Percentiles rank a stretch among this genome's conserved stretches.
Conservation (phyloP, 495 filamentous ascomycete species). For the Stereocaulon alpinum region DNA sequence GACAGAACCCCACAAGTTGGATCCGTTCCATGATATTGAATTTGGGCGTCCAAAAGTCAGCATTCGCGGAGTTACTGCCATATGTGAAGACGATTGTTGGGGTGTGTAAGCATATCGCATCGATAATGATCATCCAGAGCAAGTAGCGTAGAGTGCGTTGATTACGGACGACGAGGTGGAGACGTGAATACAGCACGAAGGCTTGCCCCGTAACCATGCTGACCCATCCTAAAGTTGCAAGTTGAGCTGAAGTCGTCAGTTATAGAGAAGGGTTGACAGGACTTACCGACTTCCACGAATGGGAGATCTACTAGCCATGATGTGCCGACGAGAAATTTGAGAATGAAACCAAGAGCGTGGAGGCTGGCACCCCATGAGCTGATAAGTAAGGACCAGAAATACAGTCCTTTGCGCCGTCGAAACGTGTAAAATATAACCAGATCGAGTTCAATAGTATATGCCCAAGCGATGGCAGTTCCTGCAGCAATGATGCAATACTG, state of each 20-base stretch:
- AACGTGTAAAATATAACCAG: constrained; percentile 38
- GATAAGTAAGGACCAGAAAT: constrained; percentile 47
- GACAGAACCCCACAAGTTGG: constrained; percentile 51
- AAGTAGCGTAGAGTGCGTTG: constrained; percentile 40
- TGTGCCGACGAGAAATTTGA: constrained; percentile 44
- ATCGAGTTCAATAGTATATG: constrained; percentile 24
- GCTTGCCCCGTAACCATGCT: constrained; percentile 57
- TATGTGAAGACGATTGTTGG: constrained; percentile 48
- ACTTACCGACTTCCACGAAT: constrained; percentile 20
- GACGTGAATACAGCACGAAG: constrained; percentile 57
- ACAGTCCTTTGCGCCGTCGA: constrained; percentile 34
- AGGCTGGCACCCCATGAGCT: constrained; percentile 45
- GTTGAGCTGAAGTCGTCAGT: constrained; percentile 37
- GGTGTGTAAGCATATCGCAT: constrained; percentile 44
- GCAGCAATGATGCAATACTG: constrained; percentile 24
- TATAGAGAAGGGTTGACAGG: constrained; percentile 21
- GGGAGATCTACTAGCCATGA: constrained; percentile 15
- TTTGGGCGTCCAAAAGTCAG: constrained; percentile 34
- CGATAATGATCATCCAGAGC: constrained; percentile 47
- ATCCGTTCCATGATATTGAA: constrained; percentile 50
- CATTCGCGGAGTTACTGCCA: constrained; percentile 38
- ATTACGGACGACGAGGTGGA: constrained; percentile 48
- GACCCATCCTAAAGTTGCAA: constrained; percentile 38
- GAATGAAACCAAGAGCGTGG: constrained; percentile 49
- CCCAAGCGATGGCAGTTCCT: constrained; percentile 22